phyloP scores from a whole-genome alignment of 495 filamentous ascomycete species.

The Polyplosphaeria fusca region DNA sequence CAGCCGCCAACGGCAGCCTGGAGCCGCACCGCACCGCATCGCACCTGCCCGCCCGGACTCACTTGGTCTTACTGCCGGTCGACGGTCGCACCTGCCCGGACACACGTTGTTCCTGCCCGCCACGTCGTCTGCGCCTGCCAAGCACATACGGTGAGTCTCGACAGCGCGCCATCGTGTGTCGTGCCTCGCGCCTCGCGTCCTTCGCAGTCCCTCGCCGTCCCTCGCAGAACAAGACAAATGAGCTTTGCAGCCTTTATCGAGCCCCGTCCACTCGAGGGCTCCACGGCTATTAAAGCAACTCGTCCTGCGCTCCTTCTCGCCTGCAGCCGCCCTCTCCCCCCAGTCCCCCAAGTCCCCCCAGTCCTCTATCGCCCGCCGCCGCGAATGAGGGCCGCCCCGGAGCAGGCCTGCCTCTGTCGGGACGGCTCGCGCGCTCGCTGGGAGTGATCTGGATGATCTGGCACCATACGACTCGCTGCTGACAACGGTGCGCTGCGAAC shows the following conservation, averaged over 20 bases:
- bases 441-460: constrained; percentile 27
- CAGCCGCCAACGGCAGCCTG: too few species aligned
- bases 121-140: not conserved
- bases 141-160: constrained; percentile 10
- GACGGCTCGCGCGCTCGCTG: constrained; percentile 21
- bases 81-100: too few species aligned
- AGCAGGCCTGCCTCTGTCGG: constrained; percentile 6
- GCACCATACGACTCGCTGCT: constrained; percentile 27
- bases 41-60: too few species aligned
- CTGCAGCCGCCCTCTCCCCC: constrained; percentile 2
- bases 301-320: constrained; percentile 1
- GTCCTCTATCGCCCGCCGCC: not conserved
- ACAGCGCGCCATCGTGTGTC: constrained; percentile 19
- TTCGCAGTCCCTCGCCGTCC: not conserved
- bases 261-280: constrained; percentile 2
- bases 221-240: constrained; percentile 3
- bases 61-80: too few species aligned
- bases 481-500: constrained; percentile 31
- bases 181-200: too few species aligned
- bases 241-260: constrained; percentile 10
- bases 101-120: constrained; percentile 2
- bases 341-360: constrained; percentile 4
- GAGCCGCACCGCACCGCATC: too few species aligned
- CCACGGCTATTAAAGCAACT: constrained; percentile 7
- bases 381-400: constrained; percentile 8